Evolutionary conservation across 441 rosid genomes (phyloP), one percentile per base, ranked within the genome.

Genomic region (Adansonia grandidieri): DNA sequence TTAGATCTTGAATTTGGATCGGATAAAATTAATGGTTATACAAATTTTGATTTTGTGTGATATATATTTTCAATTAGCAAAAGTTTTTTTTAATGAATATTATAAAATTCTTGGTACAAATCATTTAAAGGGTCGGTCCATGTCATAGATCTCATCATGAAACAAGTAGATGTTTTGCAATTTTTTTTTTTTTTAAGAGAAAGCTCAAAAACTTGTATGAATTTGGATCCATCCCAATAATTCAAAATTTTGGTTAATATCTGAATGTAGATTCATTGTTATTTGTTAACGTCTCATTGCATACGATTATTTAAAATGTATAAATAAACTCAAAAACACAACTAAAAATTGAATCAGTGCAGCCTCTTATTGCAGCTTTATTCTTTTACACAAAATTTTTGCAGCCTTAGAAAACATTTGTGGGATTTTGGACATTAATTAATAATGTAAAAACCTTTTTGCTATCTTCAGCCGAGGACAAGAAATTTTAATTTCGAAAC

Each of bases 91-190:
- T 60, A 1, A 45, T 53, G 0, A 54, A 19, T 5, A 42, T 57
- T 15, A 60, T 6, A 11, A 73, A 45, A 51, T 44, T 15, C 24
- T 44, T 51, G 17, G 50, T 48, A 77, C 78, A 58, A 74, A 65
- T 32, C 15, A 19, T 2, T 58, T 58, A 58, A 63, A 63, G 48
- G 48, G 69, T 62, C 15, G 69, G 63, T 60, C 56, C 64, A 40
- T 78, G 78, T 81, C 85, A 80, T 77, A 82, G 83, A 81, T 83
- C 84, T 77, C 78, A 79, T 76, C 79, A 61, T 44, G 74, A 15
- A n/a, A 47, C 70, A 53, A 48, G 9, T 28, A 57, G 22, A 65
- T 65, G 22, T 4, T 65, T 65, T 42, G 22, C 22, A 65, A 40
- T 40, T 65, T 40, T 40, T 14, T 8, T 57, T 60, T 9, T 42